A percentile compares a stretch with the other conserved stretches of the same genome.
These are phyloP conservation scores for Penicillium sp. DNA, from an alignment of 2,329 filamentous ascomycete species.

Conservation along the genomic window DNA sequence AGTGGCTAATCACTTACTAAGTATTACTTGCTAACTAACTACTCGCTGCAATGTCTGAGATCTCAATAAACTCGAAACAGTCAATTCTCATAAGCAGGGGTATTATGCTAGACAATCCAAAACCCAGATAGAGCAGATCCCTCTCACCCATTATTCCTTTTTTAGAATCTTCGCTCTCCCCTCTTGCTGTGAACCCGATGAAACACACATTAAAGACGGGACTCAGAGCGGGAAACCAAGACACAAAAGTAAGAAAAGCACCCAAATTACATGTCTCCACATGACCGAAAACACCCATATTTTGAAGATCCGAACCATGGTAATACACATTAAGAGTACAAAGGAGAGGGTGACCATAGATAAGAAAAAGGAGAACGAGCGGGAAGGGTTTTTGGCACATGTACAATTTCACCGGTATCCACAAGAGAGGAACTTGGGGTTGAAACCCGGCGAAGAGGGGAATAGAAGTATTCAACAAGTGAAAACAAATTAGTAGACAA, in stretches of 20 bases:
- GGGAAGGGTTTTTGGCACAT: slow-evolving; percentile 29
- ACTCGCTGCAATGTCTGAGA: not conserved
- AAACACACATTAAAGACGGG: slow-evolving; percentile 6
- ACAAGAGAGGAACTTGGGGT: slow-evolving; percentile 4
- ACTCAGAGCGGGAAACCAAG: not conserved
- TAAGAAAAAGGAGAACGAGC: slow-evolving; percentile 16
- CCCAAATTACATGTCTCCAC: slow-evolving; percentile 10
- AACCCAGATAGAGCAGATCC: slow-evolving; percentile 5
- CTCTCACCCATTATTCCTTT: not conserved
- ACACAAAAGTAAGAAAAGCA: not conserved
- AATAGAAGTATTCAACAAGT: slow-evolving; percentile 26
- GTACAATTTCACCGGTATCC: slow-evolving; percentile 25
- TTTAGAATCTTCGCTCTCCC: slow-evolving; percentile 1
- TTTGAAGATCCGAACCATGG: slow-evolving; percentile 29
- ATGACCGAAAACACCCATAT: slow-evolving; percentile 18
- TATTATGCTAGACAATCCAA: slow-evolving; percentile 26
- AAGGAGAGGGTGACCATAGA: slow-evolving; percentile 22
- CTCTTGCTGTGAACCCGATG: not conserved
- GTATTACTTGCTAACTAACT: not conserved
- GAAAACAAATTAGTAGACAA: slow-evolving; percentile 20
- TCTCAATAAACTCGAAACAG: not conserved
- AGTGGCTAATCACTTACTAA: not conserved
- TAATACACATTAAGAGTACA: slow-evolving; percentile 38
- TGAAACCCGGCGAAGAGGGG: slow-evolving; percentile 14
- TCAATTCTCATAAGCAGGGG: slow-evolving; percentile 16